phyloP scores from a whole-genome alignment of 208 protist species.

The Leishmania major region DNA sequence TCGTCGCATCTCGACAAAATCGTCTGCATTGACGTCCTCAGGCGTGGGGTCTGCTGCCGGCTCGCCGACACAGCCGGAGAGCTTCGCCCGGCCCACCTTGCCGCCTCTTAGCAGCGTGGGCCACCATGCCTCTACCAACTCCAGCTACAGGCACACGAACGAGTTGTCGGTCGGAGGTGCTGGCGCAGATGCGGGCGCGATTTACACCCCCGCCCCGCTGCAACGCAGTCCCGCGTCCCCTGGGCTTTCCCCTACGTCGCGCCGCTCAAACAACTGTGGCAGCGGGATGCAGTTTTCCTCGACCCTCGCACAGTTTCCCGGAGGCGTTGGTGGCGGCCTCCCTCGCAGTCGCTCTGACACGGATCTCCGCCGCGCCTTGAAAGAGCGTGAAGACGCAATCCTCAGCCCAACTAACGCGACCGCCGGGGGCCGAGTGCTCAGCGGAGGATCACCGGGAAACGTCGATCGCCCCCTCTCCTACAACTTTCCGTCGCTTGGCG shows the following conservation, averaged over 20 bases:
- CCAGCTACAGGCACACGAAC: conserved; percentile 3
- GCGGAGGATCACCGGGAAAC: background rate
- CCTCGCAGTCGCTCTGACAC: conserved; percentile 19
- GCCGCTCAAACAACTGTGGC: background rate
- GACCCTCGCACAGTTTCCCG: background rate
- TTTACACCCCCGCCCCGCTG: conserved; percentile 5
- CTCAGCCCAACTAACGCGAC: background rate
- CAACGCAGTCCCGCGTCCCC: conserved; percentile 9
- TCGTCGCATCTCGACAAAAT: background rate
- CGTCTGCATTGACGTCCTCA: background rate
- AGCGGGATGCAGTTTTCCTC: background rate
- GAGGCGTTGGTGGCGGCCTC: conserved; percentile 8
- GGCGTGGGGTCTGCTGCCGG: background rate
- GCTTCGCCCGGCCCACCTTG: background rate
- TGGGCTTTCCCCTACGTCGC: background rate
- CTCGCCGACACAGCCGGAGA: background rate
- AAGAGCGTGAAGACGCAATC: conserved; percentile 9
- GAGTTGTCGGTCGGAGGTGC: conserved; percentile 1
- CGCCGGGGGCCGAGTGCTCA: background rate
- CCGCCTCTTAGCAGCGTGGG: background rate
- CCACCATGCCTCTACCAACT: conserved; percentile 8
- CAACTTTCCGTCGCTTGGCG: background rate
- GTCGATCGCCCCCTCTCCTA: background rate
- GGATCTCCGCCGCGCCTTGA: conserved; percentile 27
- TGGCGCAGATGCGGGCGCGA: background rate